Conservation (phyloP, 345 rosid species). For the Lagerstroemia speciosa region DNA sequence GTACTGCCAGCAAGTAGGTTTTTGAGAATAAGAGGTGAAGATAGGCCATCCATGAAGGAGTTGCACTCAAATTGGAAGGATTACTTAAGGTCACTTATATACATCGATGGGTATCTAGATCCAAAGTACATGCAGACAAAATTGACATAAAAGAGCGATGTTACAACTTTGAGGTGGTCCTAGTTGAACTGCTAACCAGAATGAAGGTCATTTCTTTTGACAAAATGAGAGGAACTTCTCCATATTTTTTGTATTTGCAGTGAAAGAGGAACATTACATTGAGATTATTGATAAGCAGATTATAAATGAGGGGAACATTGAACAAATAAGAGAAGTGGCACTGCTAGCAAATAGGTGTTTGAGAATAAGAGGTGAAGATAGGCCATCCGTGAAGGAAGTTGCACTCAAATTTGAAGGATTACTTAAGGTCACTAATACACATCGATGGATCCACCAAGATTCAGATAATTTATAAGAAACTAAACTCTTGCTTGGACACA, state of each 20-base stretch:
- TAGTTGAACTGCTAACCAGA: constrained; percentile 36
- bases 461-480: neutral
- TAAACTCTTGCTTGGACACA: neutral
- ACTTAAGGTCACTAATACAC: neutral
- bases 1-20: constrained; percentile 19
- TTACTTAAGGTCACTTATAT: neutral
- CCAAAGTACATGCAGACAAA: constrained; percentile 31
- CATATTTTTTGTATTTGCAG: constrained; percentile 17
- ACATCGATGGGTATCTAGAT: constrained; percentile 32
- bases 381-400: constrained; percentile 32
- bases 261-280: constrained; percentile 13
- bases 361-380: no score
- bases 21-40: constrained; percentile 24
- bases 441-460: neutral
- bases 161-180: constrained; percentile 41
- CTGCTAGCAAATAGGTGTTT: no score
- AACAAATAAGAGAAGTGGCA: no score
- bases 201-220: constrained; percentile 14
- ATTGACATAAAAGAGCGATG: constrained; percentile 34
- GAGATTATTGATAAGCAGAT: constrained; percentile 32
- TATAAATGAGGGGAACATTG: no score
- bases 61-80: constrained; percentile 19
- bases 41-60: constrained; percentile 30
- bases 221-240: constrained; percentile 21
- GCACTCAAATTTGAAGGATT: constrained; percentile 18